Percentiles rank a stretch among this genome's conserved stretches.
Conservation (phyloP, 1,139 yeast species). For the Wickerhamomyces sp. region DNA sequence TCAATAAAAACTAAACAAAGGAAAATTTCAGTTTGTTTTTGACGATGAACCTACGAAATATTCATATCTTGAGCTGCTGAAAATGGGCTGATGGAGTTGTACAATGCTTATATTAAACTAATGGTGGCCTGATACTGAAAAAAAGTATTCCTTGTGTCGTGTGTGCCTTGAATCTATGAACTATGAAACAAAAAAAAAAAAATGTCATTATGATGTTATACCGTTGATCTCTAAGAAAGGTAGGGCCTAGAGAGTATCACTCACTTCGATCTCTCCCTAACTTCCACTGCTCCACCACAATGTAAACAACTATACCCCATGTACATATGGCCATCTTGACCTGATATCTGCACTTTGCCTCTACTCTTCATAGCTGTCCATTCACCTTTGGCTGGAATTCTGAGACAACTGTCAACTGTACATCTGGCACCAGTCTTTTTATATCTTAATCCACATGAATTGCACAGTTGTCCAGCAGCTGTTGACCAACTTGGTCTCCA, state of each 20-base stretch:
- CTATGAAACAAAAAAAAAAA: neutral
- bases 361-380: constrained; percentile 83
- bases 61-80: no score
- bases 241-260: no score
- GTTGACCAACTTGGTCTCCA: constrained; percentile 98
- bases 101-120: no score
- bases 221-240: neutral
- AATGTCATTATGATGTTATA: neutral
- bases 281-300: constrained; percentile 59
- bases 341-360: constrained; percentile 46
- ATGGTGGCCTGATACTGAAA: no score
- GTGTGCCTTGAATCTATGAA: neutral
- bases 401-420: constrained; percentile 64
- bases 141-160: no score
- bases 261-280: constrained; percentile 24
- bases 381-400: constrained; percentile 95
- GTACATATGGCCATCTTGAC: constrained; percentile 25
- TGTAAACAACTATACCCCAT: constrained; percentile 57
- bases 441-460: constrained; percentile 91
- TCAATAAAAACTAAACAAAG: no score
- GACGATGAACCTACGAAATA: no score
- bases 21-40: no score
- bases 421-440: constrained; percentile 94
- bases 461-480: constrained; percentile 88
- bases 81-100: no score